Conservation (phyloP, 306 rosid genomes). For the Echinosophora koreensis region DNA sequence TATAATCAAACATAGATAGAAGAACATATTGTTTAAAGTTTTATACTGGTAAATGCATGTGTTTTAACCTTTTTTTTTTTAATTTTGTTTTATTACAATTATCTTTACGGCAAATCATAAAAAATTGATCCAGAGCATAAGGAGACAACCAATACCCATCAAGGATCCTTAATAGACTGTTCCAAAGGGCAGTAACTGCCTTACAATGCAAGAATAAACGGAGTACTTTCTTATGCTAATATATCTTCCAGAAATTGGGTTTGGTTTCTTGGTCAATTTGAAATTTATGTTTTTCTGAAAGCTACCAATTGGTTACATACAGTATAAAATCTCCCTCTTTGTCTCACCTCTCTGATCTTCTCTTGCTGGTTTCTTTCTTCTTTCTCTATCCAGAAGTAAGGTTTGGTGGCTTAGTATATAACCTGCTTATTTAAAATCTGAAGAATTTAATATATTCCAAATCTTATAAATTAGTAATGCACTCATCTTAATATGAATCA, state of each 20-base stretch:
- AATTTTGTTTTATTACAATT: neutral
- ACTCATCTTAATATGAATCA: neutral
- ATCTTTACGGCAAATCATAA: neutral
- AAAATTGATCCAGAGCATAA: neutral
- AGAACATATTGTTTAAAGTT: neutral
- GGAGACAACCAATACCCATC: neutral
- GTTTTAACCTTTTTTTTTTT: neutral
- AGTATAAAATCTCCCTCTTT: neutral
- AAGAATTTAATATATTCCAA: neutral
- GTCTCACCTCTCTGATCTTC: neutral
- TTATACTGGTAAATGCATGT: neutral
- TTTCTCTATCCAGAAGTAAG: neutral
- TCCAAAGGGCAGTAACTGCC: neutral
- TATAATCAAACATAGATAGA: neutral
- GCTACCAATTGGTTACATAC: neutral
- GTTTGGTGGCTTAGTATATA: neutral
- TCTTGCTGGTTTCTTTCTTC: neutral
- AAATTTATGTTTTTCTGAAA: neutral
- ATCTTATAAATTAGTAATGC: neutral
- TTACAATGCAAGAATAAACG: slow-evolving; percentile 1
- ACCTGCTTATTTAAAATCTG: neutral
- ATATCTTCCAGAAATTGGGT: slow-evolving; percentile 2
- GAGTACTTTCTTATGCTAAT: neutral
- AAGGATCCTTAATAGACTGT: neutral
- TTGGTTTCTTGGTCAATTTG: neutral